Evolutionary conservation across 352 stramenopile species (phyloP).

Genomic region (Phytopythium helicoides): DNA sequence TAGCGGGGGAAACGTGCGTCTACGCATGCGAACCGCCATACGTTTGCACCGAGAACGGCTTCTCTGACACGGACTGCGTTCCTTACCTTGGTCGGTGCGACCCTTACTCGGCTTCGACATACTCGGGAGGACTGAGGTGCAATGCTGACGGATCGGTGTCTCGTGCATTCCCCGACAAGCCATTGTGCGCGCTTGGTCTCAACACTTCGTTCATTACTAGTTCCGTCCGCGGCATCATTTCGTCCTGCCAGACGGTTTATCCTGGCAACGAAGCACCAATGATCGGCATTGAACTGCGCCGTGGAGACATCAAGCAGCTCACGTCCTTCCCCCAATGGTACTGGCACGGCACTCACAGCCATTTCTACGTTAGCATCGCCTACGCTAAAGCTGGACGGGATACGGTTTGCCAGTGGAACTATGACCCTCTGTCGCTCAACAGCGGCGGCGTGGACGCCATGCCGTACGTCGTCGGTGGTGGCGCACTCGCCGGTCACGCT

Average conservation of each 20-base stretch:
- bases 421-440: constrained; percentile 6
- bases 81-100: constrained; percentile 6
- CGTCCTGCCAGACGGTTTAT: constrained; percentile 6
- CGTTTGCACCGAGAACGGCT: constrained; percentile 10
- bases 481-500: constrained; percentile 1
- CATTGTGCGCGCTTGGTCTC: constrained; percentile 1
- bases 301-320: constrained; percentile 5
- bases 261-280: constrained; percentile 7
- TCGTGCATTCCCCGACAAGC: constrained; percentile 3
- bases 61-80: constrained; percentile 9
- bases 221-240: constrained; percentile 3
- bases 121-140: constrained; percentile 4
- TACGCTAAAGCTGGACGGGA: not conserved
- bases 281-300: constrained; percentile 4
- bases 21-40: constrained; percentile 7
- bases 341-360: constrained; percentile 8
- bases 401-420: constrained; percentile 6
- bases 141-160: constrained; percentile 3
- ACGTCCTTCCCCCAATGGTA: constrained; percentile 10
- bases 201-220: constrained; percentile 7
- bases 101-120: constrained; percentile 6
- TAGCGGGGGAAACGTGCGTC: constrained; percentile 3
- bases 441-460: constrained; percentile 7
- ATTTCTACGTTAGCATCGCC: constrained; percentile 8
- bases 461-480: constrained; percentile 6